Evolutionary conservation across 108 stramenopile species (phyloP), one percentile per base, ranked within the genome.

Genomic region (Pseudonitzschia delicatissima): DNA sequence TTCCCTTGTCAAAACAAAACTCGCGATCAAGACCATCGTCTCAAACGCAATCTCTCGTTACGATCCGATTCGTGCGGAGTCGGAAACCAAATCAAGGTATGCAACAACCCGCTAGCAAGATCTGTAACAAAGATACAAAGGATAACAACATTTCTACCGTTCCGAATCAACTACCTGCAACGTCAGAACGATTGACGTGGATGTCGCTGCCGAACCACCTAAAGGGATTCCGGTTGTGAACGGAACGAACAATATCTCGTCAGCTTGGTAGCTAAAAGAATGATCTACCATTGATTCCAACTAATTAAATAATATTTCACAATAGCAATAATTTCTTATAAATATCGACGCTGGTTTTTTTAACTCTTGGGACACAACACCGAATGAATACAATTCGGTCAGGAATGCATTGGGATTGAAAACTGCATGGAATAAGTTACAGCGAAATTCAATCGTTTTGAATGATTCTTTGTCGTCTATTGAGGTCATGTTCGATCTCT

Each of bases 181-280:
- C 37, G 9, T 61, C 60, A 26, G 34, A 61, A 8, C 18, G 8
- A 40, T 40, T 61, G 36, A 42, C 60, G 21, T 61, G 60, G 60
- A 40, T 61, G 36, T 61, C 60, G 13, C 13, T 42, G 2, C 18
- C 60, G 26, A 36, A 35, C 18, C 20, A 8, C 20, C 5, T 61
- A 35, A 61, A 61, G 25, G 60, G 60, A 25, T 61, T 61, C 40
- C 60, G 60, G 27, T 33, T 55, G 31, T 55, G n/a, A 33, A 55
- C 53, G 4, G 3, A 55, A n/a, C n/a, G n/a, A n/a, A n/a, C n/a
- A n/a, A n/a, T n/a, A n/a, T n/a, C n/a, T n/a, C n/a, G n/a, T n/a
- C n/a, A n/a, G n/a, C n/a, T n/a, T n/a, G n/a, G n/a, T n/a, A n/a
- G n/a, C n/a, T n/a, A n/a, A n/a, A n/a, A n/a, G n/a, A n/a, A n/a